Percentiles rank a stretch among this genome's conserved stretches.
Conservation (phyloP, 1,284 basidiomycete species). For the Austropuccinia psidii region DNA sequence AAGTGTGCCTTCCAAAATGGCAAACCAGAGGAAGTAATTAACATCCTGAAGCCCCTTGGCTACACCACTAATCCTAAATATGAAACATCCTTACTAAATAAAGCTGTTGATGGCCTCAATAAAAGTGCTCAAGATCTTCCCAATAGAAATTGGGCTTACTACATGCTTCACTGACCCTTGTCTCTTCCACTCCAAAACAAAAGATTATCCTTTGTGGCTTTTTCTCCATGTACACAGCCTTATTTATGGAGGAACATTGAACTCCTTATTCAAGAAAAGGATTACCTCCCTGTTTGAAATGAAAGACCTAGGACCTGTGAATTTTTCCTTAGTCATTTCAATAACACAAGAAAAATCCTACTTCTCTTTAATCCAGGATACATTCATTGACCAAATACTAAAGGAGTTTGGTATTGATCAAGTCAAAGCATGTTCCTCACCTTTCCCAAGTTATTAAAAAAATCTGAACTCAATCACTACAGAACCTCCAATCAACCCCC, state of each 20-base stretch:
- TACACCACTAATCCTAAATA: not conserved
- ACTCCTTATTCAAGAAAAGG: not conserved
- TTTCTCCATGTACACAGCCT: not conserved
- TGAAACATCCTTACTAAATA: not conserved
- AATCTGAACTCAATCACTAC: too few relatives aligned
- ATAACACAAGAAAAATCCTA: not conserved
- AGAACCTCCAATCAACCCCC: too few relatives aligned
- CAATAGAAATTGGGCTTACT: not conserved
- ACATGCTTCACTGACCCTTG: not conserved
- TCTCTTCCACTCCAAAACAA: not conserved
- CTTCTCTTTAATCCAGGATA: not conserved
- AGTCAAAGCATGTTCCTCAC: too few relatives aligned
- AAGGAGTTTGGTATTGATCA: not conserved
- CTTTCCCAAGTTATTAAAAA: too few relatives aligned
- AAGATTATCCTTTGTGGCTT: not conserved
- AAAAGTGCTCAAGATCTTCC: not conserved
- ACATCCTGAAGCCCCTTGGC: not conserved
- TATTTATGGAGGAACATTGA: not conserved
- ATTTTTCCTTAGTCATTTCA: not conserved
- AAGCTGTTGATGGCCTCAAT: not conserved
- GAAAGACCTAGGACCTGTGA: not conserved
- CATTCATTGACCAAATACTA: not conserved
- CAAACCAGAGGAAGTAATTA: not conserved
- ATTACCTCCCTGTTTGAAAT: not conserved
- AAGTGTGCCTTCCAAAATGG: not conserved